Conservation (phyloP, 345 rosid genomes). For the Erysimum cheiranthoides region DNA sequence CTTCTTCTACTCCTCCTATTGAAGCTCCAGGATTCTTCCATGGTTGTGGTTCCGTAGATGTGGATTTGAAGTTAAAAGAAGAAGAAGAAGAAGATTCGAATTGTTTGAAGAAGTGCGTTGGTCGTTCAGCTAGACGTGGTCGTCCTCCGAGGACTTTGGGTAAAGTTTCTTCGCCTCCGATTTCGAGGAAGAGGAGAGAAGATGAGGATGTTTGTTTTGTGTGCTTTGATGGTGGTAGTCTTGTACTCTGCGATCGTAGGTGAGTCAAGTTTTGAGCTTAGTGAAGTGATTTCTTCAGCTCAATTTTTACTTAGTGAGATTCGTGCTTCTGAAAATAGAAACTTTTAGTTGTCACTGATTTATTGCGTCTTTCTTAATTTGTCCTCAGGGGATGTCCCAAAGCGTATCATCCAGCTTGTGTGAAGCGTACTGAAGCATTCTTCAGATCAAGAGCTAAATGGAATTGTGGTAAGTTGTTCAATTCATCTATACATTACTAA, state of each 20-base stretch:
- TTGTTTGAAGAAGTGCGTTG: constrained; percentile 43
- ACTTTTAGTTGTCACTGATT: background rate
- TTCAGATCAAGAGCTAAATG: constrained; percentile 88
- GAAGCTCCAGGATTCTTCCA: constrained; percentile 33
- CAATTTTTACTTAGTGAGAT: background rate
- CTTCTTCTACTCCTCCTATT: constrained; percentile 18
- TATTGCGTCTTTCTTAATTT: constrained; percentile 13
- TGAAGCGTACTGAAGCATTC: constrained; percentile 88
- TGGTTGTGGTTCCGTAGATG: constrained; percentile 26
- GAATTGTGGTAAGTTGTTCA: constrained; percentile 77
- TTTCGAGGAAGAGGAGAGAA: constrained; percentile 55
- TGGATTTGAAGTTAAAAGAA: constrained; percentile 23
- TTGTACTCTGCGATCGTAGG: constrained; percentile 98
- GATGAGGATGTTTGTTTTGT: constrained; percentile 98
- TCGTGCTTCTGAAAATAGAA: constrained; percentile 17
- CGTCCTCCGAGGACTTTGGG: constrained; percentile 63
- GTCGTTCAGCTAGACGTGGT: constrained; percentile 58
- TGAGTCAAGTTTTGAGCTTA: constrained; percentile 46
- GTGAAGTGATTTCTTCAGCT: background rate
- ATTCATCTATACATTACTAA: constrained; percentile 20
- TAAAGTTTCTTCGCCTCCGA: constrained; percentile 33
- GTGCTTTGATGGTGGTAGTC: constrained; percentile 97
- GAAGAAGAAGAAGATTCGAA: constrained; percentile 11
- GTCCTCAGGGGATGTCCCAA: constrained; percentile 89
- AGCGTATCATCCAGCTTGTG: constrained; percentile 91